These are phyloP conservation scores for Ceratocystiopsis sp. DNA, from an alignment of 2,329 filamentous ascomycete species.

Conservation along the genomic window DNA sequence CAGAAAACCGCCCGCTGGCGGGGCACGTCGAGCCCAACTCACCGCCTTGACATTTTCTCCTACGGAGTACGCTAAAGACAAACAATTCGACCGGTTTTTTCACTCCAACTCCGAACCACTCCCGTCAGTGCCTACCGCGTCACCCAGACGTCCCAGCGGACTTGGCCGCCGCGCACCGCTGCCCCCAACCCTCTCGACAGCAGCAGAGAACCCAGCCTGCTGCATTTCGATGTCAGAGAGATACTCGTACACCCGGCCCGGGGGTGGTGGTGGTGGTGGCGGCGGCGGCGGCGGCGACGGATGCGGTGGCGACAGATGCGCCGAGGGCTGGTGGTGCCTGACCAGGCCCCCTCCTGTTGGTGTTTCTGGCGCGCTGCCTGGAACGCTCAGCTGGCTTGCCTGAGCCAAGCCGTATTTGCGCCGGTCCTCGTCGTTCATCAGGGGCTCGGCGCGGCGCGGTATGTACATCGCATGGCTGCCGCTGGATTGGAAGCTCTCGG, in stretches of 20 bases:
- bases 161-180: constrained; percentile 14
- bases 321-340: constrained; percentile 8
- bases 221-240: constrained; percentile 23
- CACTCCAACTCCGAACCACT: background rate
- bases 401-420: constrained; percentile 57
- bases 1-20: too few species aligned
- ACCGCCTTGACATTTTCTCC: constrained; percentile 2
- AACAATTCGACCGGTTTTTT: too few species aligned
- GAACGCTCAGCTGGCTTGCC: constrained; percentile 26
- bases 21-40: constrained; percentile 1
- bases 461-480: constrained; percentile 41
- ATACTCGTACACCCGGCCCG: constrained; percentile 32
- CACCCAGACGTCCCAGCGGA: constrained; percentile 21
- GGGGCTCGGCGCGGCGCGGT: constrained; percentile 52
- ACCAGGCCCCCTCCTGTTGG: constrained; percentile 7
- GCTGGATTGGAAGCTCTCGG: constrained; percentile 46
- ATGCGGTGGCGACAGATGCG: too few species aligned
- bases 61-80: background rate
- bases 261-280: constrained; percentile 13
- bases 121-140: background rate
- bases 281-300: too few species aligned
- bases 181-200: too few species aligned
- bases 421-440: constrained; percentile 64
- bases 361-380: background rate
- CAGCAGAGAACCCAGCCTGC: constrained; percentile 25